phyloP scores from a whole-genome alignment of 306 rosid species.

The Vigna reflexopilosa region DNA sequence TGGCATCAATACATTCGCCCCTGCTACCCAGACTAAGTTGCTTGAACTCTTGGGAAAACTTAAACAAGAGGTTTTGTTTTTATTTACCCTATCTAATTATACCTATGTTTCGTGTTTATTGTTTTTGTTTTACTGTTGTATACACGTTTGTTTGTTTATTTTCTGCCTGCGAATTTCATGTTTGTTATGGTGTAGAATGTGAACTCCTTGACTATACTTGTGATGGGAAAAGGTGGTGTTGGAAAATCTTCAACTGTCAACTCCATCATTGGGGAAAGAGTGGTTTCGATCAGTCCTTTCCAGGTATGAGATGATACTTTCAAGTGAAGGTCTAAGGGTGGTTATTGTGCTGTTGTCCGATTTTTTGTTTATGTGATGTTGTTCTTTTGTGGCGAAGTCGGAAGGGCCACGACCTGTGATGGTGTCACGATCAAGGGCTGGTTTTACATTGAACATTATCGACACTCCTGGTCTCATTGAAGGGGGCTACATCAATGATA shows the following conservation, averaged over 20 bases:
- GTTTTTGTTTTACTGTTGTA: constrained; percentile 1
- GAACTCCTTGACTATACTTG: constrained; percentile 88
- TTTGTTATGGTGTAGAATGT: constrained; percentile 65
- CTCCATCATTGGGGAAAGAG: constrained; percentile 91
- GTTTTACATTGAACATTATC: constrained; percentile 85
- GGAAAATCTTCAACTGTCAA: constrained; percentile 96
- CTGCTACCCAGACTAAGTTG: constrained; percentile 87
- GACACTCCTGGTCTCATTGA: constrained; percentile 99
- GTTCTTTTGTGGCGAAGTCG: constrained; percentile 58
- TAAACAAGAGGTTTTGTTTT: constrained; percentile 72
- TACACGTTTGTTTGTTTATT: constrained; percentile 4
- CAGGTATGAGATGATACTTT: constrained; percentile 58
- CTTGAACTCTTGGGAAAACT: constrained; percentile 81
- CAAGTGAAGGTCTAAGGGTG: not conserved
- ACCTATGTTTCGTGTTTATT: not conserved
- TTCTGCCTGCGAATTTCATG: constrained; percentile 17
- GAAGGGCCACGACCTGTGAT: constrained; percentile 90
- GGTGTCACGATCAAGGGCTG: constrained; percentile 85
- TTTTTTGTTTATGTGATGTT: constrained; percentile 21
- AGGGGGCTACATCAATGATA: constrained; percentile 90
- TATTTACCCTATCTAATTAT: constrained; percentile 1
- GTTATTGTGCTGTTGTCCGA: constrained; percentile 6
- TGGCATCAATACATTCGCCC: constrained; percentile 84
- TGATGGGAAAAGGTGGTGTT: constrained; percentile 98
- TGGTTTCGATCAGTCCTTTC: constrained; percentile 86